phyloP scores from a whole-genome alignment of 352 stramenopile genomes.

The Halophytophthora batemanensis region DNA sequence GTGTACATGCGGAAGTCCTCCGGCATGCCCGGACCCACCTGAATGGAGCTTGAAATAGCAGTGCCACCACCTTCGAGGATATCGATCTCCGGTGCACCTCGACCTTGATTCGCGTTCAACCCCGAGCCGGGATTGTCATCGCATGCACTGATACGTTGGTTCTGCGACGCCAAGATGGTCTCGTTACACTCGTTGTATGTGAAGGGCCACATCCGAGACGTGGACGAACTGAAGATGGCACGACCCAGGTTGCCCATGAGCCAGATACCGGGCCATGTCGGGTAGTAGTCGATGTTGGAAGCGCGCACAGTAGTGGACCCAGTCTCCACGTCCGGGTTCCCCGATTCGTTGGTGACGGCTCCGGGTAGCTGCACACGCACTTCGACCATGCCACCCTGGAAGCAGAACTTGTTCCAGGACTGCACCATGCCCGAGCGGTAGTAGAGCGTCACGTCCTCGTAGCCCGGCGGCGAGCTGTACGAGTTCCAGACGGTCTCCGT shows the following conservation, averaged over 20 bases:
- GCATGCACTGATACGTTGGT: constrained; percentile 74
- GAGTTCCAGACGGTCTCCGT: constrained; percentile 37
- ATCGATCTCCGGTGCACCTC: constrained; percentile 92
- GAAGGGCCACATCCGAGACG: constrained; percentile 91
- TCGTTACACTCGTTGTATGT: constrained; percentile 88
- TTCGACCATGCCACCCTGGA: constrained; percentile 56
- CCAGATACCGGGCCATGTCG: constrained; percentile 91
- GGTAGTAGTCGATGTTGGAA: constrained; percentile 27
- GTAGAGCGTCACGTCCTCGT: constrained; percentile 27
- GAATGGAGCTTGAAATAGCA: constrained; percentile 77
- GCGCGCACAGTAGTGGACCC: constrained; percentile 19
- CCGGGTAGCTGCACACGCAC: constrained; percentile 83
- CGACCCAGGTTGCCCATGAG: constrained; percentile 91
- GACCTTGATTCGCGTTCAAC: constrained; percentile 68
- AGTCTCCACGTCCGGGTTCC: constrained; percentile 27
- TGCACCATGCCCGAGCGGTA: constrained; percentile 9
- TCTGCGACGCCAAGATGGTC: constrained; percentile 24
- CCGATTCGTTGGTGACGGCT: constrained; percentile 37
- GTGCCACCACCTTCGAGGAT: constrained; percentile 76
- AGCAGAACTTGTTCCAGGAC: constrained; percentile 76
- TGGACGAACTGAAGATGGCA: constrained; percentile 86
- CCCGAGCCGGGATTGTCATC: constrained; percentile 85
- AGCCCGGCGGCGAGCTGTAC: constrained; percentile 43
- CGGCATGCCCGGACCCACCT: constrained; percentile 60
- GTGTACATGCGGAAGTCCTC: constrained; percentile 29